A percentile compares a stretch with the other conserved stretches of the same genome.
These are phyloP conservation scores for Lithohypha guttulata DNA, from an alignment of 2,329 filamentous ascomycete genomes.

Conservation along the genomic window DNA sequence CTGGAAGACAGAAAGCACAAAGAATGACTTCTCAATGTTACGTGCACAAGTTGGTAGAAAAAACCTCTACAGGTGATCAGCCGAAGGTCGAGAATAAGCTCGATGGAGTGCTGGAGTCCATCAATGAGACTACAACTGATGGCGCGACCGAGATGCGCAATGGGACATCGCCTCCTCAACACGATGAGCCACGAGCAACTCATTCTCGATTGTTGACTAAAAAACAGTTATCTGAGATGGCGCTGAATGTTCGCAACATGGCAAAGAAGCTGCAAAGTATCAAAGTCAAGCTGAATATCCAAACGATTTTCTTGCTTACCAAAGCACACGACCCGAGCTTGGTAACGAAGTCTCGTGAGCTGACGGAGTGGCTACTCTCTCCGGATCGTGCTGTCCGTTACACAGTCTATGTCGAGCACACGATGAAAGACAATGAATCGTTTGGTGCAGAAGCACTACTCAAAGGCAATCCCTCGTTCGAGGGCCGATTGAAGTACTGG, in stretches of 20 bases:
- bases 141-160: background rate
- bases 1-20: slow-evolving; percentile 24
- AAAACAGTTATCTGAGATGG: slow-evolving; percentile 92
- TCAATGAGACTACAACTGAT: slow-evolving; percentile 16
- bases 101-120: slow-evolving; percentile 16
- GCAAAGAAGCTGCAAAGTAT: slow-evolving; percentile 77
- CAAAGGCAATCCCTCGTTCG: slow-evolving; percentile 45
- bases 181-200: slow-evolving; percentile 32
- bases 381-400: slow-evolving; percentile 57
- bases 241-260: slow-evolving; percentile 84
- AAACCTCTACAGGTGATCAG: slow-evolving; percentile 21
- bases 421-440: slow-evolving; percentile 55
- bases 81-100: slow-evolving; percentile 14
- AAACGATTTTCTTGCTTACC: slow-evolving; percentile 75
- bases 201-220: slow-evolving; percentile 78
- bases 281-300: slow-evolving; percentile 68
- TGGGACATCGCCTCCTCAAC: slow-evolving; percentile 10
- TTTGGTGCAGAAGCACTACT: slow-evolving; percentile 66
- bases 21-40: slow-evolving; percentile 46
- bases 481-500: slow-evolving; percentile 67
- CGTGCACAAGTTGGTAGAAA: slow-evolving; percentile 48
- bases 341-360: slow-evolving; percentile 63
- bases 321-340: slow-evolving; percentile 82
- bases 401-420: slow-evolving; percentile 71
- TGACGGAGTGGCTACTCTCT: slow-evolving; percentile 71